These are phyloP conservation scores for Isoetes taiwanensis DNA, from an alignment of 75 land plant genomes.

Conservation along the genomic window DNA sequence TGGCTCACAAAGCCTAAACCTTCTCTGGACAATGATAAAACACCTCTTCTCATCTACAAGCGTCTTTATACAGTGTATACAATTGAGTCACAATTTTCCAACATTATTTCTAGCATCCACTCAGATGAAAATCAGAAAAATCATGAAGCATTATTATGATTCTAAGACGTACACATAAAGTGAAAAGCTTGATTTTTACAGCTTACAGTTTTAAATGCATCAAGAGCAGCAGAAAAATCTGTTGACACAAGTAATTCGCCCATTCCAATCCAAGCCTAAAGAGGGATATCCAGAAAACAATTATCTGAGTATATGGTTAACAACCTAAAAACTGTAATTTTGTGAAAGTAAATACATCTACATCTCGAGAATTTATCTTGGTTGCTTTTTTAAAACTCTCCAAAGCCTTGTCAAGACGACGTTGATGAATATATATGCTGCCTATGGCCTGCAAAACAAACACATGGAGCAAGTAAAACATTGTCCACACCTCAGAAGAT, in stretches of 20 bases:
- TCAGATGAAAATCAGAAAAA: too few species aligned
- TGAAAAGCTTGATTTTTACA: too few species aligned
- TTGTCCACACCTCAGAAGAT: too few species aligned
- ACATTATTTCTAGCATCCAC: too few species aligned
- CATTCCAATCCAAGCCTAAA: constrained; percentile 79
- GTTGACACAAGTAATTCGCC: constrained; percentile 70
- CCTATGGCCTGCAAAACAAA: constrained; percentile 45
- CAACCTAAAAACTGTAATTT: background rate
- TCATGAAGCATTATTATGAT: too few species aligned
- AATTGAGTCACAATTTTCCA: too few species aligned
- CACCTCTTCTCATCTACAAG: too few species aligned
- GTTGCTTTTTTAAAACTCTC: constrained; percentile 67
- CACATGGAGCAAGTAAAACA: too few species aligned
- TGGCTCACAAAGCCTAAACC: too few species aligned
- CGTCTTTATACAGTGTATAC: too few species aligned
- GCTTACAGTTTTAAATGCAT: constrained; percentile 70
- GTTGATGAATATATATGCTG: constrained; percentile 67
- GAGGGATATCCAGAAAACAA: background rate
- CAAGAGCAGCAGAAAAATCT: constrained; percentile 63
- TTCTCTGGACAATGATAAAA: too few species aligned
- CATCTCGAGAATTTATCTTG: constrained; percentile 70
- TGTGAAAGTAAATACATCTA: constrained; percentile 36
- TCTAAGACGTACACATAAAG: too few species aligned
- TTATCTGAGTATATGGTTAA: background rate
- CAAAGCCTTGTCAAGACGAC: constrained; percentile 71